phyloP scores from a whole-genome alignment of 2,329 filamentous ascomycete genomes.

The Fusarium sambucinum region DNA sequence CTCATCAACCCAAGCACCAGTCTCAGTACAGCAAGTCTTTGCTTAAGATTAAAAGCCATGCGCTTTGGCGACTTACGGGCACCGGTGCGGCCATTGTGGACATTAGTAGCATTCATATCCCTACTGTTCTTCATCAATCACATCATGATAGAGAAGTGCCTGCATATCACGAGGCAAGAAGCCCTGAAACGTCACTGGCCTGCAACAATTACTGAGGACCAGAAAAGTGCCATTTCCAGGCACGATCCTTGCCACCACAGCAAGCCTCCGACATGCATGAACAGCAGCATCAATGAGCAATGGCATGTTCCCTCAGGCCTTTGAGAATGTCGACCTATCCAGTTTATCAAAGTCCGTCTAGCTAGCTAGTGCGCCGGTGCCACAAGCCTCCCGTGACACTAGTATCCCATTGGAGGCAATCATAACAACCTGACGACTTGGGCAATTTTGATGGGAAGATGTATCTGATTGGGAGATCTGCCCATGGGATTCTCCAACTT shows the following conservation, averaged over 20 bases:
- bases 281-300: conserved; percentile 17
- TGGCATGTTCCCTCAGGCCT: conserved; percentile 22
- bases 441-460: conserved; percentile 19
- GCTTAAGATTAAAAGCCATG: neutral
- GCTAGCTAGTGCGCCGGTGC: conserved; percentile 36
- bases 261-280: conserved; percentile 3
- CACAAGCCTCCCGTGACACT: conserved; percentile 48
- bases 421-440: conserved; percentile 30
- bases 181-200: conserved; percentile 9
- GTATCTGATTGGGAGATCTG: conserved; percentile 22
- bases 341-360: conserved; percentile 31
- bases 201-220: conserved; percentile 5
- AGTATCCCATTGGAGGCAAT: conserved; percentile 40
- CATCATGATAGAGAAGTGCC: neutral
- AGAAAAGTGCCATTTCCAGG: conserved; percentile 12
- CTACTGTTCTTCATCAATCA: conserved; percentile 9
- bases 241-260: conserved; percentile 5
- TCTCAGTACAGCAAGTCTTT: neutral
- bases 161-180: neutral
- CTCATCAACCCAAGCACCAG: neutral
- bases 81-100: neutral
- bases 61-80: neutral
- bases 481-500: conserved; percentile 42
- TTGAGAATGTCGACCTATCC: conserved; percentile 39
- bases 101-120: no score